Evolutionary conservation across 2,329 filamentous ascomycete genomes (phyloP).

Genomic region (Nannizziopsis barbatae): DNA sequence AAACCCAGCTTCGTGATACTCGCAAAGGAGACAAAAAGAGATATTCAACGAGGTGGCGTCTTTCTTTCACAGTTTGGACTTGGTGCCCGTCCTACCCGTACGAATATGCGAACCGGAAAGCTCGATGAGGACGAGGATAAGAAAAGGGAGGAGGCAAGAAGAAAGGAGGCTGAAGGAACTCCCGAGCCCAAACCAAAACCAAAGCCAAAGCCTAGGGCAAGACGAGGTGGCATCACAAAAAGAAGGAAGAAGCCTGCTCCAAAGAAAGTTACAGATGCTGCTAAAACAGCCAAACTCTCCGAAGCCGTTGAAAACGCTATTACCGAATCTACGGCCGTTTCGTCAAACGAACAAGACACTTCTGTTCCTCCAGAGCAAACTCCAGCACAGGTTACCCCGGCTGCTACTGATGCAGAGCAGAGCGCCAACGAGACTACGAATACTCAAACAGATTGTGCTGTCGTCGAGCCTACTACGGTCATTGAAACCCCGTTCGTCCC

Average conservation of each 20-base stretch:
- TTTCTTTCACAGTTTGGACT: constrained; percentile 5
- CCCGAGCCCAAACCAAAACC: neutral
- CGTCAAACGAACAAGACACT: constrained; percentile 13
- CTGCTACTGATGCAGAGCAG: constrained; percentile 6
- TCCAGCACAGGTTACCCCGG: neutral
- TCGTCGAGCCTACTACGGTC: constrained; percentile 2
- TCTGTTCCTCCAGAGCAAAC: constrained; percentile 8
- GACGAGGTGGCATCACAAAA: constrained; percentile 2
- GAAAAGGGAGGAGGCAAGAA: no score
- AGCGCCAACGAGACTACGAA: constrained; percentile 2
- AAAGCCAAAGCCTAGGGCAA: constrained; percentile 4
- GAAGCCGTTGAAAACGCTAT: constrained; percentile 11
- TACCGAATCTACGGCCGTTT: constrained; percentile 16
- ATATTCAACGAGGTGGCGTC: neutral
- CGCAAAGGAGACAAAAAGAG: neutral
- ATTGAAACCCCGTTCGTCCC: constrained; percentile 11
- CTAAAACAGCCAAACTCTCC: constrained; percentile 13
- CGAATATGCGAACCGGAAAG: constrained; percentile 5
- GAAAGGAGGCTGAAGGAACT: no score
- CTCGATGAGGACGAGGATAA: constrained; percentile 1
- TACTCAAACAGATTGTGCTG: constrained; percentile 15
- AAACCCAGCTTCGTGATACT: neutral
- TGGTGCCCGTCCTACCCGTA: constrained; percentile 1
- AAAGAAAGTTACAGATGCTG: constrained; percentile 10
- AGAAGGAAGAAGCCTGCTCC: constrained; percentile 7